Conservation (phyloP, 139 green algal species). For the Zygnema cylindricum region DNA sequence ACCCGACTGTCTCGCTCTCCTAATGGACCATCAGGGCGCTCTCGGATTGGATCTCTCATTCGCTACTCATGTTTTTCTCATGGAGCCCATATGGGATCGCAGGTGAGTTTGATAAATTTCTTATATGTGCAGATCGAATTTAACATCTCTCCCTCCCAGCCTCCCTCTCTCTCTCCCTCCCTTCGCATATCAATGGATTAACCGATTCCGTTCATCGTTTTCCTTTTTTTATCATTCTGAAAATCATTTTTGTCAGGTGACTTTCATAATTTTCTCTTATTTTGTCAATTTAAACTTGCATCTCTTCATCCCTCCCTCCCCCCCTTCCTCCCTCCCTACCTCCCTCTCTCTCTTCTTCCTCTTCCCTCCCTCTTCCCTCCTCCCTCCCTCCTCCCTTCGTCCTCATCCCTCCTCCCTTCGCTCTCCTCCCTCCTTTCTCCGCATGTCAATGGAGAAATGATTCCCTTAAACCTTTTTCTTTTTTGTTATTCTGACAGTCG, state of each 20-base stretch:
- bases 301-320: conserved; percentile 3
- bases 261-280: neutral
- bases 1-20: conserved; percentile 30
- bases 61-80: conserved; percentile 85
- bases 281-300: neutral
- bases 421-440: conserved; percentile 15
- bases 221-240: conserved; percentile 3
- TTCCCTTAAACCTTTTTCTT: neutral
- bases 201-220: neutral
- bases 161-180: no score
- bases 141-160: no score
- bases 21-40: conserved; percentile 67
- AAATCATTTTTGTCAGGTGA: no score
- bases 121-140: no score
- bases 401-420: neutral
- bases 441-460: neutral
- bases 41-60: conserved; percentile 94
- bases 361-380: neutral
- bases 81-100: conserved; percentile 91
- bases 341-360: conserved; percentile 6
- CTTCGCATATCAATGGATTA: no score
- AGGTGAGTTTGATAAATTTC: no score
- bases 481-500: neutral
- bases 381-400: neutral
- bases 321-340: neutral